These are phyloP conservation scores for Calonectria fujianensis DNA, from an alignment of 2,329 filamentous ascomycete species.

Conservation along the genomic window DNA sequence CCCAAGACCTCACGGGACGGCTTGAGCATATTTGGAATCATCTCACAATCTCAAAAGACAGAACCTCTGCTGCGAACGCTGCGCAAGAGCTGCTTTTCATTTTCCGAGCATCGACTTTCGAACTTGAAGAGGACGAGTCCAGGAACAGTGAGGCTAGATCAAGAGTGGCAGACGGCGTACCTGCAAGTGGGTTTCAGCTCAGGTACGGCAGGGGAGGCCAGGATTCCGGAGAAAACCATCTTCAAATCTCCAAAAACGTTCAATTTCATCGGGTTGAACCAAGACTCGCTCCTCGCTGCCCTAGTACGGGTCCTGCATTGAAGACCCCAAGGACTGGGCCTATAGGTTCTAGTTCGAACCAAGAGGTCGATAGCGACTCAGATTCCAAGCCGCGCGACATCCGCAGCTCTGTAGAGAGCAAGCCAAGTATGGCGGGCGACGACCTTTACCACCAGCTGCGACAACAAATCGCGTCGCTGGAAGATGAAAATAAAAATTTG, in stretches of 20 bases:
- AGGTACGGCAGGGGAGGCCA: too few species aligned
- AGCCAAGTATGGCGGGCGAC: neutral
- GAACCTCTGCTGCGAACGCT: neutral
- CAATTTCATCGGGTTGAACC: neutral
- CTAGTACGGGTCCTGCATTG: too few species aligned
- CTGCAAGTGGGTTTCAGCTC: rapidly evolving
- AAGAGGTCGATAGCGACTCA: rapidly evolving
- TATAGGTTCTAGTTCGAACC: neutral
- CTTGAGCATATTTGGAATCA: conserved; percentile 12
- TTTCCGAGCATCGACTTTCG: neutral
- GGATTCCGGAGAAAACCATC: neutral
- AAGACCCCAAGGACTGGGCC: neutral
- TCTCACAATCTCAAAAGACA: conserved; percentile 17
- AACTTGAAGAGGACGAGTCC: neutral
- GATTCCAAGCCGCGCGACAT: too few species aligned
- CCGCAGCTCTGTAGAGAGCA: neutral
- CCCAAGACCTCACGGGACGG: neutral
- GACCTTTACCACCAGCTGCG: neutral
- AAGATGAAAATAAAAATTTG: neutral
- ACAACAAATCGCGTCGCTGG: neutral
- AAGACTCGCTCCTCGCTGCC: neutral
- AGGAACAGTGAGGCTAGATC: rapidly evolving
- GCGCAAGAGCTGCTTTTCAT: neutral
- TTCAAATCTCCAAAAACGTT: neutral
- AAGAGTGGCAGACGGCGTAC: too few species aligned